phyloP scores from a whole-genome alignment of 2,329 filamentous ascomycete species.

The Coniochaeta pulveracea region DNA sequence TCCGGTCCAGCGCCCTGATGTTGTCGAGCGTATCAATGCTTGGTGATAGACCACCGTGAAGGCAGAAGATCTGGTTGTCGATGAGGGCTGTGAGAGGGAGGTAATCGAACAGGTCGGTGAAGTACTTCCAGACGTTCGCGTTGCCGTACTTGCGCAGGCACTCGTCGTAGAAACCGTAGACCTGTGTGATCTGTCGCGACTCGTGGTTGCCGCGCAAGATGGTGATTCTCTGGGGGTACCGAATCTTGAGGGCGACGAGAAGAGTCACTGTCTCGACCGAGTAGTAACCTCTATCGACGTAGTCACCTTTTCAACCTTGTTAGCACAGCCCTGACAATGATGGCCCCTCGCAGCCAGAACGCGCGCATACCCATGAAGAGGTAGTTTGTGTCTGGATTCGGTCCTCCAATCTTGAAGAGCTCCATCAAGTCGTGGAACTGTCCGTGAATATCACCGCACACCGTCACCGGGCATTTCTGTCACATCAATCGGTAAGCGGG shows the following conservation, averaged over 20 bases:
- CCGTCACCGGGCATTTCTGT: conserved; percentile 95
- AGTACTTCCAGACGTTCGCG: conserved; percentile 98
- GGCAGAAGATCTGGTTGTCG: conserved; percentile 98
- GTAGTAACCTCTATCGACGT: conserved; percentile 98
- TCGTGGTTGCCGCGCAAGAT: conserved; percentile 99
- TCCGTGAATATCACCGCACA: conserved; percentile 97
- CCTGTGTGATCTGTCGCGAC: conserved; percentile 96
- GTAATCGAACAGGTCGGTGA: conserved; percentile 97
- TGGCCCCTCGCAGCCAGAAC: neutral
- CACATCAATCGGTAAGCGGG: no score
- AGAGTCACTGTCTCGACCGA: conserved; percentile 97
- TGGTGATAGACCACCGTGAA: conserved; percentile 93
- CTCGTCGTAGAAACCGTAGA: conserved; percentile 99
- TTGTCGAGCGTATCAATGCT: conserved; percentile 93
- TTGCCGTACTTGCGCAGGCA: conserved; percentile 98
- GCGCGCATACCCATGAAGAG: conserved; percentile 77
- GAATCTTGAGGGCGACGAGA: conserved; percentile 92
- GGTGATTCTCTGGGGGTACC: conserved; percentile 95
- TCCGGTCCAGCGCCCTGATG: conserved; percentile 87
- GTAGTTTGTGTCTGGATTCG: conserved; percentile 97
- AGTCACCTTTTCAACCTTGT: conserved; percentile 67
- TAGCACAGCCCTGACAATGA: no score
- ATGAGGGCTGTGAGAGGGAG: conserved; percentile 94
- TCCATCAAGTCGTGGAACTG: conserved; percentile 99
- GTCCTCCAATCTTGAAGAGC: conserved; percentile 96